phyloP scores from a whole-genome alignment of 176 grass and related monocot species.

The Hyparrhenia diplandra region DNA sequence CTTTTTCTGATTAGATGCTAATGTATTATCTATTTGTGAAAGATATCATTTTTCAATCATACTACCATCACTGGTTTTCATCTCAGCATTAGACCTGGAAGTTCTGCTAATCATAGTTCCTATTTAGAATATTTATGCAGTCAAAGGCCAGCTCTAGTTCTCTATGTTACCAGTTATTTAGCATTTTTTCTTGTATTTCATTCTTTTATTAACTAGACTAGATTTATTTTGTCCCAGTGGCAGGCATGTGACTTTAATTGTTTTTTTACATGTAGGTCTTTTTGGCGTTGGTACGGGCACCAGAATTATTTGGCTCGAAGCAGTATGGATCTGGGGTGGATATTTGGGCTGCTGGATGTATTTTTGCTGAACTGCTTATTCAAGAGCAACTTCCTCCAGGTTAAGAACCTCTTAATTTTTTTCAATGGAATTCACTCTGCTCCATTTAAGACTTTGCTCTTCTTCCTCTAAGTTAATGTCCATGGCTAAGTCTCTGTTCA shows the following conservation, averaged over 20 bases:
- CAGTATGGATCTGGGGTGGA: constrained; percentile 97
- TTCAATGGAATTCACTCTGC: not conserved
- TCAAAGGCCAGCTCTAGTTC: constrained; percentile 7
- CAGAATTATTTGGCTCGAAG: constrained; percentile 91
- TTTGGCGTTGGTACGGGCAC: constrained; percentile 98
- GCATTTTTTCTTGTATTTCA: not conserved
- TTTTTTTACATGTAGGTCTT: constrained; percentile 72
- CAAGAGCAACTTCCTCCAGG: constrained; percentile 89
- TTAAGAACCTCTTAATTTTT: constrained; percentile 34
- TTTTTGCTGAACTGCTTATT: constrained; percentile 94
- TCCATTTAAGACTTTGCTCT: not conserved
- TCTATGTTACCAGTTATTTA: not conserved
- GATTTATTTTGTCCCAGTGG: not conserved
- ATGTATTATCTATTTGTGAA: not conserved
- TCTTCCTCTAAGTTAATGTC: constrained; percentile 20
- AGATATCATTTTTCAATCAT: not conserved
- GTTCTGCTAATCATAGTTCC: constrained; percentile 18
- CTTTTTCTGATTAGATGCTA: constrained; percentile 17
- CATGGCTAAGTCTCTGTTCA: not conserved
- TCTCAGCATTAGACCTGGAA: not conserved
- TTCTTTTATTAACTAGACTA: not conserved
- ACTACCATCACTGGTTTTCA: not conserved
- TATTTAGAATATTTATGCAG: constrained; percentile 10
- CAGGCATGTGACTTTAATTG: not conserved
- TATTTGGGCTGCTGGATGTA: constrained; percentile 97